Base-by-base conservation (phyloP, 345 rosid species). In the Gossypium ekmanianum region DNA sequence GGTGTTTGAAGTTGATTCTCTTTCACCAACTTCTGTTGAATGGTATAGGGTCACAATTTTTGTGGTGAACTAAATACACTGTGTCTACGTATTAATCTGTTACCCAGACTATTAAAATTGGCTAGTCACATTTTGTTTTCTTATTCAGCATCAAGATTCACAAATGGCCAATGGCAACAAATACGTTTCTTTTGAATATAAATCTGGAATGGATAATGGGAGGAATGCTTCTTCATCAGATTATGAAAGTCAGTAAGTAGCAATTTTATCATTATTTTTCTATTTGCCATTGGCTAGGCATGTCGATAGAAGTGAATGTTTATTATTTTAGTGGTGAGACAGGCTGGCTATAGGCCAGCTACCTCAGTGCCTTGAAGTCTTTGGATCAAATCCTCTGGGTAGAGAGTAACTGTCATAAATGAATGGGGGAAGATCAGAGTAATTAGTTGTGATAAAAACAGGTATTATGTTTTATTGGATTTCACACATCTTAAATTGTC, bases 181-280 rank as follows among this genome's bases (percentile, higher is more conserved):
- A 79, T 92, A 90, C 82, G 74, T 86, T 64, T 96, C 98, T 59
- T 96, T 96, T 82, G 99, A 96, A 79, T 96, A 90, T 83, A 96
- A 93, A 82, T 79, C 99, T 85, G 98, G 97, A 59, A 89, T 93
- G 97, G 97, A 90, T 76, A 88, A 74, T 72, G 94, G 97, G 70
- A 90, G 97, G 83, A 87, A 85, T 80, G 98, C 91, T 79, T 96
- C 98, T 59, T 96, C 99, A 71, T 96, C 98, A 6, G 99, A 96
- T 75, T 92, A 74, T 68, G 99, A 96, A 84, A 93, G 97, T 85
- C 99, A 94, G 99, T 96, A 84, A 93, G 99, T 92, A 76, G 84
- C 82, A 75, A 8, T 47, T 72, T 34, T 54, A 22, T 81, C 75
- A 63, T 24, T 63, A 44, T 67, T 50, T 27, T 67, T 34, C 27